Evolutionary conservation across 495 filamentous ascomycete species (phyloP).

Genomic region (Penicillium bialowiezense): DNA sequence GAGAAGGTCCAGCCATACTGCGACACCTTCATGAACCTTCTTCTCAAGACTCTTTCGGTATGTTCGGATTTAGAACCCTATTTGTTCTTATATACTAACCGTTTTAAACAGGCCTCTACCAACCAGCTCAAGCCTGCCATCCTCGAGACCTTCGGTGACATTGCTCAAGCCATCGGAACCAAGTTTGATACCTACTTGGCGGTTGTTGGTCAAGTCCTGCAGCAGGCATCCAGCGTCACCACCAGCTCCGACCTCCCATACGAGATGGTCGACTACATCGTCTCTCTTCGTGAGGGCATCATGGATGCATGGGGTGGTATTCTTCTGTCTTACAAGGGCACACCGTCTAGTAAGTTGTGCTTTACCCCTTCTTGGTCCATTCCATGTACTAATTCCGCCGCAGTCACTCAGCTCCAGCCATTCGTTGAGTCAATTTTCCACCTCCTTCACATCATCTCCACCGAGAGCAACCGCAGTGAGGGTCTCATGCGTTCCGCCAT

Average conservation of each 20-base stretch:
- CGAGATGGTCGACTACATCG: constrained; percentile 94
- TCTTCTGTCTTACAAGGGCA: constrained; percentile 83
- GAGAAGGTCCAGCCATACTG: constrained; percentile 89
- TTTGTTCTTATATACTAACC: no score
- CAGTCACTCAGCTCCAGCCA: constrained; percentile 67
- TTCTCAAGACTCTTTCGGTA: constrained; percentile 85
- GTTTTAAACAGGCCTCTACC: constrained; percentile 50
- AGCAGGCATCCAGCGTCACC: constrained; percentile 83
- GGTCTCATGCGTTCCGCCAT: constrained; percentile 86
- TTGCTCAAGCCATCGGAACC: constrained; percentile 90
- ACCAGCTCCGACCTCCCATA: constrained; percentile 66
- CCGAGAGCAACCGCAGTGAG: constrained; percentile 84
- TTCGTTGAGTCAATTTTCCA: constrained; percentile 87
- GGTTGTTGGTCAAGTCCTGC: constrained; percentile 88
- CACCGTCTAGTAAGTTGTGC: constrained; percentile 42
- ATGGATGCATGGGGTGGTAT: constrained; percentile 99
- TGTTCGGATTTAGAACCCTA: no score
- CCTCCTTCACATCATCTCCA: constrained; percentile 75
- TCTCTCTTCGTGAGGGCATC: constrained; percentile 91
- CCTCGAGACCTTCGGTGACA: constrained; percentile 95
- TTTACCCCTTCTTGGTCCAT: neutral
- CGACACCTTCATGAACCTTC: constrained; percentile 95
- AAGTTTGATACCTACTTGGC: constrained; percentile 90
- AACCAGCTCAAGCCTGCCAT: constrained; percentile 99
- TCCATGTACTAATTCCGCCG: constrained; percentile 11